Conservation (phyloP, 2,329 filamentous ascomycete species). For the Ambrosiella beaveri region DNA sequence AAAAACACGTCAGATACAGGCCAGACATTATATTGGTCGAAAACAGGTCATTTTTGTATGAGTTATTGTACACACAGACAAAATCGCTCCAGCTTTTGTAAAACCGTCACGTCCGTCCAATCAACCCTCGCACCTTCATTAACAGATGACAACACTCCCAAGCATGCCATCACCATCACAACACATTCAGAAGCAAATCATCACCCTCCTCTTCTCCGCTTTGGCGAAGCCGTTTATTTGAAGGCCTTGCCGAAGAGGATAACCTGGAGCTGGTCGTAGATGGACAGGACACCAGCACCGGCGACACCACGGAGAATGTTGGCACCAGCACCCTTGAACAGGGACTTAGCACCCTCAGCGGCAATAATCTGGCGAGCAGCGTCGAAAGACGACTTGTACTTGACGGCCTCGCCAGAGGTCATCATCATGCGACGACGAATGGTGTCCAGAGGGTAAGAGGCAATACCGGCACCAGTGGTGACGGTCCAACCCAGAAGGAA, state of each 20-base stretch:
- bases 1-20: slow-evolving; percentile 14
- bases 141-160: not conserved
- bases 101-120: not conserved
- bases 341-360: slow-evolving; percentile 93
- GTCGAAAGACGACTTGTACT: slow-evolving; percentile 96
- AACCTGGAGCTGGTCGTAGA: slow-evolving; percentile 99
- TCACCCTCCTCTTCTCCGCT: not conserved
- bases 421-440: slow-evolving; percentile 99
- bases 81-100: slow-evolving; percentile 4
- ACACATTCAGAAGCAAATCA: not conserved
- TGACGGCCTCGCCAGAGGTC: slow-evolving; percentile 94
- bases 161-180: not conserved
- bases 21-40: not conserved
- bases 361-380: slow-evolving; percentile 92
- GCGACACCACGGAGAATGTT: slow-evolving; percentile 99
- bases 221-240: slow-evolving; percentile 43
- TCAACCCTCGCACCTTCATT: slow-evolving; percentile 3
- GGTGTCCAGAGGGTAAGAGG: slow-evolving; percentile 99
- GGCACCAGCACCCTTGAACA: slow-evolving; percentile 99
- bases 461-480: slow-evolving; percentile 99
- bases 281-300: slow-evolving; percentile 99
- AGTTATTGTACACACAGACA: slow-evolving; percentile 12
- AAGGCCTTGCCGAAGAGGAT: slow-evolving; percentile 99
- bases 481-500: slow-evolving; percentile 97
- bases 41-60: slow-evolving; percentile 9